Conservation (phyloP, 2,329 filamentous ascomycete genomes). For the Fusarium nygamai region DNA sequence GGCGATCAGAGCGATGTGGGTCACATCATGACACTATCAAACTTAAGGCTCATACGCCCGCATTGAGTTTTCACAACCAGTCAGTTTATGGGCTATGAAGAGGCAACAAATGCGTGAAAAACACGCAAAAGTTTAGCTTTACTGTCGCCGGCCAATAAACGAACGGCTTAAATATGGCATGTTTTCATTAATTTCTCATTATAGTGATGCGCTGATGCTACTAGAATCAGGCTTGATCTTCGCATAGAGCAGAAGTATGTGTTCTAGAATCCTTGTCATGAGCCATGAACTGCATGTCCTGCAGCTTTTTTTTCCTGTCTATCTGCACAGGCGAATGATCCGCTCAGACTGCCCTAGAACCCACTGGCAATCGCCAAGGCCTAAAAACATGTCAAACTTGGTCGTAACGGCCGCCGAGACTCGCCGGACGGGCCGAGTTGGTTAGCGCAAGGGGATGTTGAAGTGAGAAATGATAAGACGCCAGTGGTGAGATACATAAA, state of each 20-base stretch:
- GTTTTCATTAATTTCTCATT: not conserved
- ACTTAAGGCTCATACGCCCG: constrained; percentile 32
- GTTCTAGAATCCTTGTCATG: constrained; percentile 27
- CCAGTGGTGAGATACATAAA: constrained; percentile 1
- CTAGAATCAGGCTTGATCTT: not conserved
- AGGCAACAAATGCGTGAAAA: not conserved
- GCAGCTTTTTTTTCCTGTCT: constrained; percentile 17
- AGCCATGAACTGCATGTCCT: constrained; percentile 17
- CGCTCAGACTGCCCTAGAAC: constrained; percentile 19
- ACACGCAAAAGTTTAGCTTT: not conserved
- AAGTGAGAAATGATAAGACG: constrained; percentile 9
- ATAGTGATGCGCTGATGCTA: not conserved
- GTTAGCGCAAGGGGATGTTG: constrained; percentile 17
- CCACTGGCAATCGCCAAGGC: constrained; percentile 28
- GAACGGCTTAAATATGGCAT: not conserved
- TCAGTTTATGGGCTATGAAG: constrained; percentile 3
- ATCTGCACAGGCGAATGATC: constrained; percentile 12
- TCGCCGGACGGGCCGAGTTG: constrained; percentile 32
- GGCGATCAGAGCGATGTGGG: constrained; percentile 36
- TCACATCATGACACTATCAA: constrained; percentile 38
- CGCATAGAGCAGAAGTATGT: constrained; percentile 3
- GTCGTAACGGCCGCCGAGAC: constrained; percentile 30
- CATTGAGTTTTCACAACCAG: constrained; percentile 12
- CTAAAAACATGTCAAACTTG: constrained; percentile 18
- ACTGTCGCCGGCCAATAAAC: not conserved